A percentile compares a stretch with the other conserved stretches of the same genome.
These are phyloP conservation scores for Thermothelomyces thermophilus DNA, from an alignment of 2,329 filamentous ascomycete genomes.

Conservation along the genomic window DNA sequence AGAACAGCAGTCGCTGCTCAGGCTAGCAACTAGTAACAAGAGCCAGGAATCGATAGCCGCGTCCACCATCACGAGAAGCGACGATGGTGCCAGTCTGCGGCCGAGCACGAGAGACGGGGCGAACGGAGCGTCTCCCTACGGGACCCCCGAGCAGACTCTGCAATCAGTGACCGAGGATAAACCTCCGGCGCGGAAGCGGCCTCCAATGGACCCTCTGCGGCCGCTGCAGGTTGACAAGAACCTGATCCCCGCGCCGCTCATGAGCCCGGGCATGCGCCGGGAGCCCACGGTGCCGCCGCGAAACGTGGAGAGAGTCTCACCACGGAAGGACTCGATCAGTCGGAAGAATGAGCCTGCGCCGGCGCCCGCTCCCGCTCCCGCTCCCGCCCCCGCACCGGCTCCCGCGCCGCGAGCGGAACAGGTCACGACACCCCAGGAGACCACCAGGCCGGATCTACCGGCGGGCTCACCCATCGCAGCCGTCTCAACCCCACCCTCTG, in stretches of 20 bases:
- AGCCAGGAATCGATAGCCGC: constrained; percentile 52
- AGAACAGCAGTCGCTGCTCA: constrained; percentile 39
- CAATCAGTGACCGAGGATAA: constrained; percentile 36
- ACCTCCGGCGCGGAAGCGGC: constrained; percentile 57
- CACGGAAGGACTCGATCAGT: constrained; percentile 38
- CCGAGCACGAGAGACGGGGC: constrained; percentile 48
- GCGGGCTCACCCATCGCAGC: constrained; percentile 18
- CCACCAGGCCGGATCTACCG: constrained; percentile 9
- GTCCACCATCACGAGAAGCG: constrained; percentile 43
- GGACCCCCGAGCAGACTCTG: constrained; percentile 25
- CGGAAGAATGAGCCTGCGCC: constrained; percentile 21
- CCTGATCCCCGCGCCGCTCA: constrained; percentile 52
- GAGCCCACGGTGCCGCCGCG: constrained; percentile 44
- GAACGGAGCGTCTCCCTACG: constrained; percentile 24
- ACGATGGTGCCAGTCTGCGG: constrained; percentile 45
- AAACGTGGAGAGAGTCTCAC: constrained; percentile 43
- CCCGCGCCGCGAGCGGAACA: constrained; percentile 9
- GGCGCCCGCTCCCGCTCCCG: no score
- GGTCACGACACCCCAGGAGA: constrained; percentile 15
- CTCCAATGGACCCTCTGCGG: constrained; percentile 57
- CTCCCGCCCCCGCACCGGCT: no score
- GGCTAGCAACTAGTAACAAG: constrained; percentile 44
- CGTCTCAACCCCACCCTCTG: constrained; percentile 25
- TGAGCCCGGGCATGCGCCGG: constrained; percentile 43
- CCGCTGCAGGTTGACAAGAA: constrained; percentile 44